A percentile compares a stretch with the other conserved stretches of the same genome.
phyloP scores from a whole-genome alignment of 2,329 filamentous ascomycete species.

The Beauveria medogensis region DNA sequence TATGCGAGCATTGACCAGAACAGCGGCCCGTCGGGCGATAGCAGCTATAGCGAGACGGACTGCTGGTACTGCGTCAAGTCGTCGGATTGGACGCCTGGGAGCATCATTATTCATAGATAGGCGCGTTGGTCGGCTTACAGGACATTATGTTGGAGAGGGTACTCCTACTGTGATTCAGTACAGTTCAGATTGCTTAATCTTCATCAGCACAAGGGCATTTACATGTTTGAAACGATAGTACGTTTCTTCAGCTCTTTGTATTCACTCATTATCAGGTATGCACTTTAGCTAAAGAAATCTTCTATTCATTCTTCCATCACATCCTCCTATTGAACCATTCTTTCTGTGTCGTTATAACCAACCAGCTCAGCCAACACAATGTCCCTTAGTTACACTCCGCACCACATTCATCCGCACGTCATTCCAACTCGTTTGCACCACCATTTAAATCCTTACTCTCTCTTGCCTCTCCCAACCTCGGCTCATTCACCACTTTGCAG shows the following conservation, averaged over 20 bases:
- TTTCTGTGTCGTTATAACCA: neutral
- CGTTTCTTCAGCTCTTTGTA: neutral
- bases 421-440: neutral
- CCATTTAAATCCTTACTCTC: neutral
- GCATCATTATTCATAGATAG: conserved; percentile 9
- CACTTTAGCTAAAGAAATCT: too few species aligned
- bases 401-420: neutral
- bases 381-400: neutral
- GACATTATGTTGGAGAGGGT: neutral
- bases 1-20: conserved; percentile 12
- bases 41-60: conserved; percentile 7
- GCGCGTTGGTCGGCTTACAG: neutral
- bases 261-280: neutral
- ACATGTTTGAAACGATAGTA: too few species aligned
- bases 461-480: too few species aligned
- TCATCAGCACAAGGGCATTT: too few species aligned
- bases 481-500: too few species aligned
- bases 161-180: neutral
- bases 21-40: neutral
- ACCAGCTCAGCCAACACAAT: neutral
- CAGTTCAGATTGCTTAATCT: neutral
- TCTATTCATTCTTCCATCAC: too few species aligned
- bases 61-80: conserved; percentile 10
- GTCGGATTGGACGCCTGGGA: conserved; percentile 7
- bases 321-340: too few species aligned